Evolutionary conservation across 2,329 filamentous ascomycete genomes (phyloP), one percentile per base, ranked within the genome.

Genomic region (Alternaria alternata): DNA sequence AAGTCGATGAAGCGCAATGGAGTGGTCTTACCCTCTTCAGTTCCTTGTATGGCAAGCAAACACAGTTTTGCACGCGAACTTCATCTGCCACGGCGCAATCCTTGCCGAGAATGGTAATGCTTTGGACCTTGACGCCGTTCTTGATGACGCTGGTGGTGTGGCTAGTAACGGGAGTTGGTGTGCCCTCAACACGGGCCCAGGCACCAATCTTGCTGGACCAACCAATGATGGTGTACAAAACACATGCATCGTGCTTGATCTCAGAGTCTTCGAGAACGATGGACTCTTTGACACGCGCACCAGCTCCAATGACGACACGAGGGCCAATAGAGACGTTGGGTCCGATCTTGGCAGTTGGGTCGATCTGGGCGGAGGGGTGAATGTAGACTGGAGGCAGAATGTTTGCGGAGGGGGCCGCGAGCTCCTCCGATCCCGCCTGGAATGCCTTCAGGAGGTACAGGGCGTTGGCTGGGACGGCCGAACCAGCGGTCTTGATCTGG

Each of bases 401-500:
- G 82, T 92, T 94, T 57, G 92, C 89, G 34, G 92, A 95, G 30
- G 94, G 91, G 65, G 88, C 83, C 12, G 92, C 89, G 53, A 98
- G 89, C 82, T 97, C 94, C 54, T 88, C 85, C 39, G 92, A 93
- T 68, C 89, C 88, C 44, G 85, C 87, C 81, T 98, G 94, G 84
- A 91, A 91, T 20, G 95, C 94, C 83, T 97, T 93, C 78, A 96
- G 93, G 55, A 99, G 88, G 82, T 99, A 99, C 34, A 99, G 87
- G 14, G 95, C 95, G 75, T 98, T 98, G 65, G 95, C 95, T 16
- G 95, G 95, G 28, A 99, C 93, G 51, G 95, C 95, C 6, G 94
- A 98, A 61, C 95, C 95, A 61, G 95, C 95, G 2, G 95, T 97
- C 87, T 99, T 99, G 87, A 99, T 98, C 85, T 99, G 95, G 72